Evolutionary conservation across 345 rosid genomes (phyloP).

Genomic region (Lagerstroemia speciosa): DNA sequence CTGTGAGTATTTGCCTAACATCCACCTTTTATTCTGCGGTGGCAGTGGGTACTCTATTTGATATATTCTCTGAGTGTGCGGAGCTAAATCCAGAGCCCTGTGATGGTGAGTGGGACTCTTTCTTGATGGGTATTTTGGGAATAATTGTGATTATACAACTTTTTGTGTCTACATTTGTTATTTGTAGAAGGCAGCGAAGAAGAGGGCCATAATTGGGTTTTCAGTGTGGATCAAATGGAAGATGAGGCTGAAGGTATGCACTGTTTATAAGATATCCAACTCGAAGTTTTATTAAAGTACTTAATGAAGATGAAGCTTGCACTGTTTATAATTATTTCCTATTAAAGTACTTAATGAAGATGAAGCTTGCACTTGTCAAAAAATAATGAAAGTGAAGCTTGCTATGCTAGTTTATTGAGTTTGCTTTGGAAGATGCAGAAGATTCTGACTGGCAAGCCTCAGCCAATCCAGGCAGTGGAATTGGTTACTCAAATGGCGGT

Average conservation of each 20-base stretch:
- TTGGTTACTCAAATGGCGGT: slow-evolving; percentile 81
- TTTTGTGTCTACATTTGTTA: neutral
- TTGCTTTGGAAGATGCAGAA: slow-evolving; percentile 26
- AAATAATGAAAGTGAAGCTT: neutral
- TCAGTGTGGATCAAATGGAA: slow-evolving; percentile 71
- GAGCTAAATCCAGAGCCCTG: slow-evolving; percentile 89
- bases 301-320: no score
- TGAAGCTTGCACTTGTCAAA: no score
- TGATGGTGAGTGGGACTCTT: slow-evolving; percentile 41
- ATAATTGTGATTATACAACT: no score
- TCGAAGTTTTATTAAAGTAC: neutral
- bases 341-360: neutral
- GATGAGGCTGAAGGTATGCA: slow-evolving; percentile 41
- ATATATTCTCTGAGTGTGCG: slow-evolving; percentile 79
- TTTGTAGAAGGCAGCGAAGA: slow-evolving; percentile 32
- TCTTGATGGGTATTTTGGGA: neutral
- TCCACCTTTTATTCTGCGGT: slow-evolving; percentile 10
- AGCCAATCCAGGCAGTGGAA: slow-evolving; percentile 42
- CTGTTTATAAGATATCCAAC: neutral
- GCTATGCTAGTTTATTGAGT: neutral
- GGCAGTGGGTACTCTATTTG: slow-evolving; percentile 81
- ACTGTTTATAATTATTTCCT: neutral
- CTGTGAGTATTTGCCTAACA: neutral
- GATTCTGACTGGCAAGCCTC: slow-evolving; percentile 46
- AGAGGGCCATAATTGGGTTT: slow-evolving; percentile 56